phyloP scores from a whole-genome alignment of 1,284 basidiomycete genomes.

The Cutaneotrichosporon mucoides region DNA sequence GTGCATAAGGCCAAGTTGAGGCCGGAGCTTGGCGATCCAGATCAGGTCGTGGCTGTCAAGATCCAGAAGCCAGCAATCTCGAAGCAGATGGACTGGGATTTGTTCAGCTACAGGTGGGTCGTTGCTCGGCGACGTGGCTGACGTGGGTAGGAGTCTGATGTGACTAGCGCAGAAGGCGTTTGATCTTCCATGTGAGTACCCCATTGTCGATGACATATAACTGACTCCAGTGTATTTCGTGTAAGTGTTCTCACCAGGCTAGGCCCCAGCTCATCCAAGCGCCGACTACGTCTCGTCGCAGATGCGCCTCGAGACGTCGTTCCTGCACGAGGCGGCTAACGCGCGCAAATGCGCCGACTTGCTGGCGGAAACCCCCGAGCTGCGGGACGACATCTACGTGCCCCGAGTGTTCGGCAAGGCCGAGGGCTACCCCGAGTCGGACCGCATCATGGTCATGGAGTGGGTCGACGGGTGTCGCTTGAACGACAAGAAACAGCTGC shows the following conservation, averaged over 20 bases:
- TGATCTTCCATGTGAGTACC: slow-evolving; percentile 45
- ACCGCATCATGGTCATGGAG: slow-evolving; percentile 76
- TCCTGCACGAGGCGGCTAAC: slow-evolving; percentile 59
- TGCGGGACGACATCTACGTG: slow-evolving; percentile 68
- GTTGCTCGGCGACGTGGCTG: no score
- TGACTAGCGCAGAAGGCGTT: slow-evolving; percentile 45
- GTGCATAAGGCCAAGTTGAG: slow-evolving; percentile 71
- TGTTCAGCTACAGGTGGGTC: slow-evolving; percentile 51
- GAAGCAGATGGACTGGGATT: slow-evolving; percentile 79
- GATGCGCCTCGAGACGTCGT: slow-evolving; percentile 74
- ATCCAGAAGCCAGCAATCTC: slow-evolving; percentile 83
- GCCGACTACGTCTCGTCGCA: slow-evolving; percentile 75
- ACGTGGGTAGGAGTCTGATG: slow-evolving; percentile 33
- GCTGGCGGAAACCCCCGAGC: slow-evolving; percentile 54
- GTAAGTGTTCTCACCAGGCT: slow-evolving; percentile 19
- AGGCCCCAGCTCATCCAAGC: slow-evolving; percentile 12
- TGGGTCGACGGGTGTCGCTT: slow-evolving; percentile 67
- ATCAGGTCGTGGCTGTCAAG: slow-evolving; percentile 71
- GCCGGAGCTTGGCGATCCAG: slow-evolving; percentile 28
- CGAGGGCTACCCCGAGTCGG: slow-evolving; percentile 56
- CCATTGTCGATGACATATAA: no score
- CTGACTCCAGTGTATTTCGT: slow-evolving; percentile 44
- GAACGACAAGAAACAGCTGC: slow-evolving; percentile 58
- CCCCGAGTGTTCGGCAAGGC: slow-evolving; percentile 70
- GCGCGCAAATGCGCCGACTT: slow-evolving; percentile 44